Conservation (phyloP, 1,139 yeast genomes). For the Candida sp. region DNA sequence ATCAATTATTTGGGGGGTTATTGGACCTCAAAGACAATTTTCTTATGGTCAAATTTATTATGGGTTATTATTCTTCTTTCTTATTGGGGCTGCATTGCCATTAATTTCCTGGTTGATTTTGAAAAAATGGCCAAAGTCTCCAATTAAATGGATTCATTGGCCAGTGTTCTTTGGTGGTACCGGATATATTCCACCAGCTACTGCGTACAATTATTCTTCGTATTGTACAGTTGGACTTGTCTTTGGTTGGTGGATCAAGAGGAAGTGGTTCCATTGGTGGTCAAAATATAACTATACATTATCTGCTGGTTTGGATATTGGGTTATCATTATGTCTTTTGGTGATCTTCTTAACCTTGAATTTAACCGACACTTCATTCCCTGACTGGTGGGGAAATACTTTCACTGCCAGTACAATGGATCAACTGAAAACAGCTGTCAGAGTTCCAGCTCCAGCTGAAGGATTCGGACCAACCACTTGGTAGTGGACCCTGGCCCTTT, state of each 20-base stretch:
- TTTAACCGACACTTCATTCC: constrained; percentile 20
- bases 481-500: too few relatives aligned
- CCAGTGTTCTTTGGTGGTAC: constrained; percentile 48
- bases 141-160: constrained; percentile 43
- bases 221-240: constrained; percentile 32
- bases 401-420: constrained; percentile 1
- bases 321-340: constrained; percentile 40
- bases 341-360: constrained; percentile 36
- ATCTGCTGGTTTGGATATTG: constrained; percentile 43
- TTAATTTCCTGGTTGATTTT: constrained; percentile 30
- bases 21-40: constrained; percentile 38
- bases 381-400: constrained; percentile 39
- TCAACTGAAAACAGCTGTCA: background rate
- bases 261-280: constrained; percentile 45
- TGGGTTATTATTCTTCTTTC: constrained; percentile 37
- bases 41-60: constrained; percentile 37
- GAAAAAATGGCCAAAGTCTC: constrained; percentile 38
- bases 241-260: constrained; percentile 31
- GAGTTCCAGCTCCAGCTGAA: background rate
- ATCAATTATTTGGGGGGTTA: constrained; percentile 47
- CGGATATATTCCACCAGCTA: constrained; percentile 47
- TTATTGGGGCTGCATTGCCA: constrained; percentile 36
- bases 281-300: constrained; percentile 38
- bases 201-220: constrained; percentile 40
- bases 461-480: constrained; percentile 2